These are phyloP conservation scores for Pichia sp. DNA, from an alignment of 1,139 yeast genomes.

Conservation along the genomic window DNA sequence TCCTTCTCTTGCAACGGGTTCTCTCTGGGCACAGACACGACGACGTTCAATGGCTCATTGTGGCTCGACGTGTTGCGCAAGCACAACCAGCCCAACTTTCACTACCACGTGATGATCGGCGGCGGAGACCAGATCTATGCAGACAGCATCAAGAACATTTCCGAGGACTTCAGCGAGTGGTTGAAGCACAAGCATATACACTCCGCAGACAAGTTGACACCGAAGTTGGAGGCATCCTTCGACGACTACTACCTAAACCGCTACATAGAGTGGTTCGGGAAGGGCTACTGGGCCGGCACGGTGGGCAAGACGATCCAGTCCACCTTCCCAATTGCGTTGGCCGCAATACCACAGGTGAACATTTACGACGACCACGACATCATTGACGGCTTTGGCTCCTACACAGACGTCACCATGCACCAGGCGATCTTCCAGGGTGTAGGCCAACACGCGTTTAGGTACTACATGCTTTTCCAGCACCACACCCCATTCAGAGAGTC, in stretches of 20 bases:
- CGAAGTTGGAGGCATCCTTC: slow-evolving; percentile 50
- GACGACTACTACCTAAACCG: slow-evolving; percentile 64
- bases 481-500: slow-evolving; percentile 54
- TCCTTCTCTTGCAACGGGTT: slow-evolving; percentile 94
- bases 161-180: slow-evolving; percentile 60
- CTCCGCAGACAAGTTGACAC: slow-evolving; percentile 39
- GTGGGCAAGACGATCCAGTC: slow-evolving; percentile 61
- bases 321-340: slow-evolving; percentile 68
- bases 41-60: slow-evolving; percentile 62
- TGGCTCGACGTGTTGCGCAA: slow-evolving; percentile 81
- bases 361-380: slow-evolving; percentile 90
- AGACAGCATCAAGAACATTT: slow-evolving; percentile 67
- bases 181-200: slow-evolving; percentile 44
- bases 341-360: slow-evolving; percentile 79
- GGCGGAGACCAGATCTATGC: slow-evolving; percentile 97
- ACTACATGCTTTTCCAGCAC: slow-evolving; percentile 89
- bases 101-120: slow-evolving; percentile 91
- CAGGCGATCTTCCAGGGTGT: slow-evolving; percentile 63
- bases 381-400: slow-evolving; percentile 93
- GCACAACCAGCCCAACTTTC: slow-evolving; percentile 46
- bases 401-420: slow-evolving; percentile 68
- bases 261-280: slow-evolving; percentile 84
- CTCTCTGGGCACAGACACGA: slow-evolving; percentile 63
- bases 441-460: slow-evolving; percentile 76
- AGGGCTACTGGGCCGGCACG: slow-evolving; percentile 76